Evolutionary conservation across 305 asterid genomes (phyloP).

Genomic region (Fraxinus baroniana): DNA sequence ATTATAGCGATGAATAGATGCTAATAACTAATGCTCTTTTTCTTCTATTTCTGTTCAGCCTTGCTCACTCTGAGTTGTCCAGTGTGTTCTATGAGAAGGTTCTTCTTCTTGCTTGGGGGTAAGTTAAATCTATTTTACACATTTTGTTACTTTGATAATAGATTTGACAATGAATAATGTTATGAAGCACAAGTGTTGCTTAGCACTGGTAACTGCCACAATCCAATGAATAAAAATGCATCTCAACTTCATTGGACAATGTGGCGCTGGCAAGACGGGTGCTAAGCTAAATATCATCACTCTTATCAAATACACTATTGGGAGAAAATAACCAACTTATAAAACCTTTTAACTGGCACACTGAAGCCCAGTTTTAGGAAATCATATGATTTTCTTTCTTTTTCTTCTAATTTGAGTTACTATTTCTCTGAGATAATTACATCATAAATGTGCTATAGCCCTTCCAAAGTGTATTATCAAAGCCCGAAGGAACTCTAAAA

Average conservation of each 20-base stretch:
- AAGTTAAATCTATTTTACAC: constrained; percentile 33
- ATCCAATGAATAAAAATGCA: not conserved
- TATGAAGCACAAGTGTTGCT: not conserved
- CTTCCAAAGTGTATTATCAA: not conserved
- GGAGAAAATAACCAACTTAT: not conserved
- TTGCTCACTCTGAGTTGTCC: not conserved
- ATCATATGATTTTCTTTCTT: not conserved
- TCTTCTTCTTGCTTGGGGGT: constrained; percentile 93
- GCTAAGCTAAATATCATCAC: not conserved
- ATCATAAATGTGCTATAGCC: not conserved
- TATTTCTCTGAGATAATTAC: not conserved
- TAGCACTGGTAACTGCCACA: not conserved
- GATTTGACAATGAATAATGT: not conserved
- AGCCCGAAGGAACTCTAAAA: not conserved
- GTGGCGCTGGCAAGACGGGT: not conserved
- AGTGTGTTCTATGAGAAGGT: not conserved
- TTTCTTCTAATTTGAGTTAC: not conserved
- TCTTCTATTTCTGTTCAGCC: not conserved
- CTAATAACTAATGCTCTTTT: not conserved
- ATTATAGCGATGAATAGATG: not conserved
- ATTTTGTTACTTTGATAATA: not conserved
- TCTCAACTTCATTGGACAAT: not conserved
- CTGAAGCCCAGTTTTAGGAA: not conserved
- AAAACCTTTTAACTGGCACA: not conserved
- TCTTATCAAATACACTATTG: not conserved